Conservation (phyloP, 2,329 filamentous ascomycete genomes). For the Fusarium pseudoanthophilum region DNA sequence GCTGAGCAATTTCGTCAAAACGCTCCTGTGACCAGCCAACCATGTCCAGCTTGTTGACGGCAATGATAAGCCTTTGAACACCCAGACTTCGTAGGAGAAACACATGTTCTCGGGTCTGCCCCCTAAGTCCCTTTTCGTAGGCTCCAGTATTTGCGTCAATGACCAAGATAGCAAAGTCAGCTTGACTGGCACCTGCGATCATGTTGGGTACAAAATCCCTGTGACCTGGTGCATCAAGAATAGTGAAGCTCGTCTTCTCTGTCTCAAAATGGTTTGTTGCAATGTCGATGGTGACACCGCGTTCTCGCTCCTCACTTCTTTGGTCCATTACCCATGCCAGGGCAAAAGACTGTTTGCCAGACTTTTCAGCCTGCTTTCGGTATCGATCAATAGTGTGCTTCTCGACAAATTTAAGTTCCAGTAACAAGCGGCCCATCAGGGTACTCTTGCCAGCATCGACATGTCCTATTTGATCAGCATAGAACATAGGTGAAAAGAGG, state of each 20-base stretch:
- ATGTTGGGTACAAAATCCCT: slow-evolving; percentile 98
- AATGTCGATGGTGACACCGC: slow-evolving; percentile 96
- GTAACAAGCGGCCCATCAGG: slow-evolving; percentile 92
- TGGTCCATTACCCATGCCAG: slow-evolving; percentile 98
- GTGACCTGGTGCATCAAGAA: slow-evolving; percentile 94
- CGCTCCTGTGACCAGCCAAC: slow-evolving; percentile 83
- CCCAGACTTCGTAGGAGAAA: slow-evolving; percentile 90
- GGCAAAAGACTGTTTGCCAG: slow-evolving; percentile 95
- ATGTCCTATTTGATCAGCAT: slow-evolving; percentile 70
- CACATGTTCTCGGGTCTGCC: slow-evolving; percentile 94
- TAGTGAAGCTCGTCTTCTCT: slow-evolving; percentile 86
- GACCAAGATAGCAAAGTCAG: slow-evolving; percentile 94
- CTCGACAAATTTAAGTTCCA: slow-evolving; percentile 89
- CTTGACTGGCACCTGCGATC: slow-evolving; percentile 96
- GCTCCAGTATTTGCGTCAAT: slow-evolving; percentile 91
- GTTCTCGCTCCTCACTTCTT: slow-evolving; percentile 84
- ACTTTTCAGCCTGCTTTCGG: slow-evolving; percentile 85
- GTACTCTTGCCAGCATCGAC: slow-evolving; percentile 98
- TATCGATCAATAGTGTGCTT: slow-evolving; percentile 90
- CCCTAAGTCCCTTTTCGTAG: slow-evolving; percentile 92
- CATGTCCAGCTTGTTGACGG: slow-evolving; percentile 94
- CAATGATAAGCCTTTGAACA: slow-evolving; percentile 86
- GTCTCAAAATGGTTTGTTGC: slow-evolving; percentile 96
- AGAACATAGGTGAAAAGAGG: not conserved
- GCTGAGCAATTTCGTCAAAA: slow-evolving; percentile 86